Conservation (phyloP, 2,329 filamentous ascomycete genomes). For the Scolecobasidium constrictum region DNA sequence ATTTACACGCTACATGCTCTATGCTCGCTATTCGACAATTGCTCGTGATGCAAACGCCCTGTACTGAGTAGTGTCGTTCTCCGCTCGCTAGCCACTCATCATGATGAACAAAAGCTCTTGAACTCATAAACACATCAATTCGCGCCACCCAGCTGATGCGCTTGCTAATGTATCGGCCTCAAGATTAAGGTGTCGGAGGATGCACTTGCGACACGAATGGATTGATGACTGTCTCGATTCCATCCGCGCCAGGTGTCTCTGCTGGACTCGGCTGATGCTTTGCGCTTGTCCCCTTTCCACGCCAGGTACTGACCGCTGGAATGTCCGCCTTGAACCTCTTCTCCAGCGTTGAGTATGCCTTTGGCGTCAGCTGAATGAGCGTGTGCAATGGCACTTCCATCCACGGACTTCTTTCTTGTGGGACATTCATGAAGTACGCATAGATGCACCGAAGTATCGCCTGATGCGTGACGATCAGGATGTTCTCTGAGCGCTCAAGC, state of each 20-base stretch:
- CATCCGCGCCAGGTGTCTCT: constrained; percentile 5
- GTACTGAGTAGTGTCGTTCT: no score
- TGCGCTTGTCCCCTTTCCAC: constrained; percentile 75
- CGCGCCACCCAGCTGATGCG: no score
- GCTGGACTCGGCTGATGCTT: constrained; percentile 54
- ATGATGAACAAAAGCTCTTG: no score
- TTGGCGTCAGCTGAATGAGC: constrained; percentile 89
- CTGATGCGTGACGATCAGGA: constrained; percentile 96
- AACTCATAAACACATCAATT: no score
- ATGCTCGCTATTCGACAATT: no score
- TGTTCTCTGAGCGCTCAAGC: constrained; percentile 88
- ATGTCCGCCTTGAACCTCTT: constrained; percentile 83
- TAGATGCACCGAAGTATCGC: constrained; percentile 96
- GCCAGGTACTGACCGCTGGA: constrained; percentile 90
- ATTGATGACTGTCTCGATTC: background rate
- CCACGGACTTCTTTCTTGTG: constrained; percentile 88
- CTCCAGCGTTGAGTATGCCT: constrained; percentile 88
- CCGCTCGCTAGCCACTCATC: no score
- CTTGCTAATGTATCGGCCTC: no score
- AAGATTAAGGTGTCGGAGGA: no score
- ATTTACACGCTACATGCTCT: no score
- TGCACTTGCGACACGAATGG: no score
- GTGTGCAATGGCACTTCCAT: constrained; percentile 97
- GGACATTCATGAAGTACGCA: constrained; percentile 96
- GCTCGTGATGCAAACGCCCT: no score